A percentile compares a stretch with the other conserved stretches of the same genome.
Conservation (phyloP, 306 rosid species). For the Amphicarpaea edgeworthii region DNA sequence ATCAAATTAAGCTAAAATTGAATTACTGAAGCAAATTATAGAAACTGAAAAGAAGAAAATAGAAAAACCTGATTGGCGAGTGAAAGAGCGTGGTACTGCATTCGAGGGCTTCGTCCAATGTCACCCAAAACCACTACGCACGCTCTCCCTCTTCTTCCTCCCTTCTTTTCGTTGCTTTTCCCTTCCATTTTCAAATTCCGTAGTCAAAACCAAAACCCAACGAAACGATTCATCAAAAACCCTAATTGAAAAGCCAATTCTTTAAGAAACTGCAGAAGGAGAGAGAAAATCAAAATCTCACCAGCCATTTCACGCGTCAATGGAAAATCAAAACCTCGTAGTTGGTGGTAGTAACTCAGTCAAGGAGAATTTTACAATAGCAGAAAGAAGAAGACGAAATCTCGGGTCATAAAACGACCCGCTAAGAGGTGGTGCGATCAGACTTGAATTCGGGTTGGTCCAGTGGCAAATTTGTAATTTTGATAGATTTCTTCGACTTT, state of each 20-base stretch:
- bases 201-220: background rate
- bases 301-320: conserved; percentile 45
- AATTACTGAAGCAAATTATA: background rate
- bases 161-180: conserved; percentile 45
- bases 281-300: background rate
- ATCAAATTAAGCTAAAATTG: background rate
- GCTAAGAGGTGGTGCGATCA: too few relatives aligned
- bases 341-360: background rate
- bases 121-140: conserved; percentile 94
- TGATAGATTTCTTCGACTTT: background rate
- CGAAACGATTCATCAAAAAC: conserved; percentile 26
- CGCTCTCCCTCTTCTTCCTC: conserved; percentile 79
- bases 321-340: conserved; percentile 37
- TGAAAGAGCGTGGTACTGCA: conserved; percentile 97
- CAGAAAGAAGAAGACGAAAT: background rate
- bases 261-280: background rate
- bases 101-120: conserved; percentile 96
- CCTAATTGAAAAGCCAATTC: background rate
- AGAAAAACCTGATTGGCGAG: conserved; percentile 80
- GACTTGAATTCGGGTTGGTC: background rate
- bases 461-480: conserved; percentile 21
- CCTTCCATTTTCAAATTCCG: conserved; percentile 32
- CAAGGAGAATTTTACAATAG: background rate
- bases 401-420: conserved; percentile 14
- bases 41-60: background rate